Evolutionary conservation across 495 filamentous ascomycete species (phyloP), one percentile per base, ranked within the genome.

Genomic region (Margaritispora aquatica): DNA sequence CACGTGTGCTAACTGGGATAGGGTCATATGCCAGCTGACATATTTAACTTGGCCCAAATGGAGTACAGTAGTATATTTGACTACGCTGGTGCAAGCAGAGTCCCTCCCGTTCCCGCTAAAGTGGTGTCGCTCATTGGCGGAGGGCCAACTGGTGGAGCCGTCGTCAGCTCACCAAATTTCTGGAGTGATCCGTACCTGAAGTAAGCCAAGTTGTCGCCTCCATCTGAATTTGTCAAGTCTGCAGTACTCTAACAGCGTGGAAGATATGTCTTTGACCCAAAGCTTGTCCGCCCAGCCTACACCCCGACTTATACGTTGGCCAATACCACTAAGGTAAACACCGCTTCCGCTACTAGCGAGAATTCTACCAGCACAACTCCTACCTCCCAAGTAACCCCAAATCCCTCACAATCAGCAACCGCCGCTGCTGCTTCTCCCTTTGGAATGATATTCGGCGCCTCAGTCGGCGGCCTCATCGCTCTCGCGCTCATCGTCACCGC

Each of bases 11-110:
- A 17, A 3, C 15, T 7, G 17, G 20, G 51, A 34, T 15, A 34
- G 15, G 29, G 15, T 34, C 55, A 59, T 34, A 59, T 59, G 56
- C 56, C 47, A 41, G 54, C 54, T 2, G 56, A 59, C 22, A 59
- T 59, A 2, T 59, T 59, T 29, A 52, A 29, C 20, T 48, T 59
- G 9, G 20, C 22, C 15, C 17, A 4, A 0, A 59, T 59, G 56
- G 47, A 52, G 46, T 59, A 59, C 31, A 59, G 47, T 2, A 48
- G 56, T 8, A 19, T 38, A 20, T 59, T 51, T 22, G 56, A 59
- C 31, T 13, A 20, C 9, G 47, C 26, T 7, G 56, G 56, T 3
- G 56, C 56, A 8, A 52, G 15, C 2, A 17, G 56, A 31, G 15
- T 4, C 17, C 23, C 55, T 36, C 55, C 55, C 13, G 46, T 58